Conservation (phyloP, 371 early-diverging fungal species). For the Mortierella sp. region DNA sequence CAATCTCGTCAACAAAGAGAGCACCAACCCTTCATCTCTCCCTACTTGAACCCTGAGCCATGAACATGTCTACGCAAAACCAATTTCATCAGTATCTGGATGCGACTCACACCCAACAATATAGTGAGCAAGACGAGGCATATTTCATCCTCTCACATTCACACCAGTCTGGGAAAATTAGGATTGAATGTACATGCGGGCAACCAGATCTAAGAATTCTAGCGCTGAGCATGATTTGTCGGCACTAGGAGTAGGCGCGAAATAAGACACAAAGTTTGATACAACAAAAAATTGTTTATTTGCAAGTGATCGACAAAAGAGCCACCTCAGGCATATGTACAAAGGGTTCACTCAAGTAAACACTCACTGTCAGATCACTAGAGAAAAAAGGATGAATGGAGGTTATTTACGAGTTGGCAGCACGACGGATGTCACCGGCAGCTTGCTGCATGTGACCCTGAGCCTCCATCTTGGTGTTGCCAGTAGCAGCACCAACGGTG, state of each 20-base stretch:
- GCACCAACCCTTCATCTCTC: not conserved
- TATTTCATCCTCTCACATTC: too few relatives aligned
- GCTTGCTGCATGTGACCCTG: slow-evolving; percentile 60
- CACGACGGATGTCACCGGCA: slow-evolving; percentile 26
- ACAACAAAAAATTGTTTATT: slow-evolving; percentile 7
- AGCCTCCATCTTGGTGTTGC: slow-evolving; percentile 59
- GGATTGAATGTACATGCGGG: too few relatives aligned
- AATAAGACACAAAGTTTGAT: not conserved
- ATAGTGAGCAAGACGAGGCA: too few relatives aligned
- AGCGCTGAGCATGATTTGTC: too few relatives aligned
- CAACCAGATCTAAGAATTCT: too few relatives aligned
- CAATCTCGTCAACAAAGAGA: not conserved
- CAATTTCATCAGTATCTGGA: not conserved
- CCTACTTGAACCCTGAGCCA: too few relatives aligned
- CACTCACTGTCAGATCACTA: not conserved
- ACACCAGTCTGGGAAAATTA: too few relatives aligned
- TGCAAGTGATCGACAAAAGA: not conserved
- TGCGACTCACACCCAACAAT: too few relatives aligned
- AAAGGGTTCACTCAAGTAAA: not conserved
- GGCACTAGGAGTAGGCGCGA: too few relatives aligned
- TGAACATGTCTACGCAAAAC: not conserved
- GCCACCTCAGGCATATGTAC: not conserved
- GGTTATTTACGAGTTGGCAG: slow-evolving; percentile 23
- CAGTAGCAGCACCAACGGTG: slow-evolving; percentile 59
- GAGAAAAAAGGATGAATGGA: too few relatives aligned